These are phyloP conservation scores for Centrapalus pauciflorus DNA, from an alignment of 129 eudicot species.

Conservation along the genomic window DNA sequence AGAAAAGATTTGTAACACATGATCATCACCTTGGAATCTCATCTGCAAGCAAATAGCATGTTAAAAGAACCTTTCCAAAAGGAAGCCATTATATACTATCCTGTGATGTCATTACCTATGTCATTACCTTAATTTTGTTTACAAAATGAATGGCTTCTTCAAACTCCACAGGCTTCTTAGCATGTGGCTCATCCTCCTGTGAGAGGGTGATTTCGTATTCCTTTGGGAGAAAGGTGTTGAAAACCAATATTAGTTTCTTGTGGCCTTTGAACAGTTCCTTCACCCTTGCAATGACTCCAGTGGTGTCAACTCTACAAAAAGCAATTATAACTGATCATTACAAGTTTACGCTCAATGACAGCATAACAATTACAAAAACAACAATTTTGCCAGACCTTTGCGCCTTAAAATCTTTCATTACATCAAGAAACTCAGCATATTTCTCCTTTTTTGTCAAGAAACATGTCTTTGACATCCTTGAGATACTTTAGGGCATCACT, in stretches of 20 bases:
- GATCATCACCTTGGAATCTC: constrained; percentile 79
- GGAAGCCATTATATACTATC: not conserved
- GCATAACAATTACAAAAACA: not conserved
- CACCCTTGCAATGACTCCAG: constrained; percentile 69
- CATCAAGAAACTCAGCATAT: constrained; percentile 81
- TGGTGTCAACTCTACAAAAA: constrained; percentile 49
- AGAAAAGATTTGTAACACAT: constrained; percentile 82
- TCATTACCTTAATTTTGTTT: constrained; percentile 78
- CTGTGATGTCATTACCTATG: constrained; percentile 16
- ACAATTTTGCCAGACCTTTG: constrained; percentile 49
- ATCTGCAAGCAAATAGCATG: constrained; percentile 41
- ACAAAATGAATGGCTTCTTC: constrained; percentile 74
- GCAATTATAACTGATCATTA: constrained; percentile 10
- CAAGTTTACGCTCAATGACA: constrained; percentile 7
- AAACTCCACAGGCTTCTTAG: constrained; percentile 67
- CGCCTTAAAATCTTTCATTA: constrained; percentile 82
- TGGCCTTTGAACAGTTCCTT: constrained; percentile 74
- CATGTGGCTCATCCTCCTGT: constrained; percentile 42
- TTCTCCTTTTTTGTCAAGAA: constrained; percentile 57
- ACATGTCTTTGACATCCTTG: constrained; percentile 67
- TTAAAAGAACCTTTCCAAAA: constrained; percentile 4
- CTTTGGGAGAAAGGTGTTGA: constrained; percentile 87
- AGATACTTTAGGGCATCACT: constrained; percentile 75
- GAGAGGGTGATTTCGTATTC: constrained; percentile 69
- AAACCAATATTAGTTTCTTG: constrained; percentile 67